Percentiles rank a stretch among this genome's conserved stretches.
phyloP scores from a whole-genome alignment of 768 basidiomycete species.

The Lactifluus echinatus region DNA sequence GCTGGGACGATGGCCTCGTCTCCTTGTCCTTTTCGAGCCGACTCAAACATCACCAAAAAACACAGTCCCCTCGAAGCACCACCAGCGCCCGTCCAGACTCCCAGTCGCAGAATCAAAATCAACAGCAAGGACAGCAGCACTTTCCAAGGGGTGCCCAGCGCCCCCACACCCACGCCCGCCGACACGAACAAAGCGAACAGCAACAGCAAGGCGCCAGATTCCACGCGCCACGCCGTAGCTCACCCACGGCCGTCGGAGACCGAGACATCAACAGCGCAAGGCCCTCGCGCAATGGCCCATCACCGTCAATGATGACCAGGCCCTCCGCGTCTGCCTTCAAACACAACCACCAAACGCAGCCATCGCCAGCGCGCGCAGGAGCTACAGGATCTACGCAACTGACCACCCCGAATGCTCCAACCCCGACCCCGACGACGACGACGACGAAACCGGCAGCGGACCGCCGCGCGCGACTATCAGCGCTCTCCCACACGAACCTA shows the following conservation, averaged over 20 bases:
- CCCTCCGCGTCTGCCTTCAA: not conserved
- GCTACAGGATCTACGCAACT: too few relatives aligned
- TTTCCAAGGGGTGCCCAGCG: too few relatives aligned
- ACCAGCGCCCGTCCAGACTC: not conserved
- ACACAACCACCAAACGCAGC: too few relatives aligned
- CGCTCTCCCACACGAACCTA: conserved; percentile 10
- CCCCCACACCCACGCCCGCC: not conserved
- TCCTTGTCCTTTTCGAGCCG: conserved; percentile 5
- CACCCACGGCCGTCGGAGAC: too few relatives aligned
- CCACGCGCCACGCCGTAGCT: not conserved
- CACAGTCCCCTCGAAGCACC: not conserved
- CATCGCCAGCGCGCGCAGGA: too few relatives aligned
- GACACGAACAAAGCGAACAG: not conserved
- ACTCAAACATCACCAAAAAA: not conserved
- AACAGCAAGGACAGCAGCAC: too few relatives aligned
- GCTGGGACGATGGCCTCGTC: conserved; percentile 8
- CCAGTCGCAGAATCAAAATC: not conserved
- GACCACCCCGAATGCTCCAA: not conserved
- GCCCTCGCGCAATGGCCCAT: too few relatives aligned
- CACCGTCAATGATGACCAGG: conserved; percentile 6
- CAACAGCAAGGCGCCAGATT: not conserved
- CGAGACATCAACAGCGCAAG: too few relatives aligned
- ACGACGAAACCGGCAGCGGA: not conserved
- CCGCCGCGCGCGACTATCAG: not conserved
- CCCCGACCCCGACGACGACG: not conserved